phyloP scores from a whole-genome alignment of 768 basidiomycete species.

The Erythrobasidium yunnanense region DNA sequence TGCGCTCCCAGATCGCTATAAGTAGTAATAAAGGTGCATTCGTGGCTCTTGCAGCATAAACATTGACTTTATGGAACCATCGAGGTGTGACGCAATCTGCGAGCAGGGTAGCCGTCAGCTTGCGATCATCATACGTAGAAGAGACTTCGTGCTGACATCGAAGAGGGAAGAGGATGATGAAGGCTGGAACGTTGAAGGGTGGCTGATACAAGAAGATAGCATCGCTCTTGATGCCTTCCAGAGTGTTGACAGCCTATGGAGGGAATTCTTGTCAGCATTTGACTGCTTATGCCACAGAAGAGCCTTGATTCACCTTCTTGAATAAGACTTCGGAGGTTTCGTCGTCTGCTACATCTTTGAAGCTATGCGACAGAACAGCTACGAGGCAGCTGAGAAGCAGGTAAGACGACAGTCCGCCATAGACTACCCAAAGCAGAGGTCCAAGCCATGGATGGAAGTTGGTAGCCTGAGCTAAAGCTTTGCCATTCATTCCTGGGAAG shows the following conservation, averaged over 20 bases:
- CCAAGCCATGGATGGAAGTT: neutral
- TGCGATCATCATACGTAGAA: no score
- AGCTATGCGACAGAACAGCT: neutral
- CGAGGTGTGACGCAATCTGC: neutral
- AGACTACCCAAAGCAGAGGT: neutral
- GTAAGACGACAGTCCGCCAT: neutral
- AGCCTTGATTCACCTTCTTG: slow-evolving; percentile 41
- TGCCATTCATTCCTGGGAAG: neutral
- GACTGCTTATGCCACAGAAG: neutral
- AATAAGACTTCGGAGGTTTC: slow-evolving; percentile 49
- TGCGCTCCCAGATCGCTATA: neutral
- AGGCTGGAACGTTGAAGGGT: slow-evolving; percentile 73
- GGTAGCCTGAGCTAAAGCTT: neutral
- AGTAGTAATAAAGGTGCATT: neutral
- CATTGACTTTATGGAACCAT: neutral
- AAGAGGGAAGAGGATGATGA: slow-evolving; percentile 48
- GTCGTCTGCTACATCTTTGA: neutral
- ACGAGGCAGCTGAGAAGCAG: neutral
- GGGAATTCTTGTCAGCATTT: neutral
- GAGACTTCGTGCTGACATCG: neutral
- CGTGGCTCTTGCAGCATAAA: neutral
- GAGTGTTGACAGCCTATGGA: slow-evolving; percentile 71
- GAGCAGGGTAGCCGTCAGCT: no score
- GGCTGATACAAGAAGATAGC: slow-evolving; percentile 50
- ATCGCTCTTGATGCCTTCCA: slow-evolving; percentile 58